These are phyloP conservation scores for Eutrema heterophyllum DNA, from an alignment of 345 rosid species.

Conservation along the genomic window DNA sequence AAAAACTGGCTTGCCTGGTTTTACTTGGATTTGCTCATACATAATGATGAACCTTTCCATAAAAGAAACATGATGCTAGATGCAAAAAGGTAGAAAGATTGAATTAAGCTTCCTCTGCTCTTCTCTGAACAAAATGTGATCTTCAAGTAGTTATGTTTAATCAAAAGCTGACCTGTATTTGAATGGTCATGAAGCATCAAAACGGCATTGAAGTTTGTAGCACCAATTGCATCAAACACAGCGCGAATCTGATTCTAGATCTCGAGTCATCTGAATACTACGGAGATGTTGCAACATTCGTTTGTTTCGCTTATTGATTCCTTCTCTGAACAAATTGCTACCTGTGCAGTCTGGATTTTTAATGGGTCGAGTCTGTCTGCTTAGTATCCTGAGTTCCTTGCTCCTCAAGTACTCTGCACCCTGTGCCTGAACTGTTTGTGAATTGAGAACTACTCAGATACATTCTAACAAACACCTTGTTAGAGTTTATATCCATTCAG, in stretches of 20 bases:
- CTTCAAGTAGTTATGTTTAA: neutral
- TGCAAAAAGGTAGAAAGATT: neutral
- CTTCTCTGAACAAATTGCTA: constrained; percentile 54
- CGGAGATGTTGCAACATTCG: constrained; percentile 36
- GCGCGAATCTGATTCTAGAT: neutral
- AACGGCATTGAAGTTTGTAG: neutral
- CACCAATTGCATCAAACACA: constrained; percentile 2
- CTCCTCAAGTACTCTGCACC: constrained; percentile 57
- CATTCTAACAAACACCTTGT: neutral
- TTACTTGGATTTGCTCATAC: neutral
- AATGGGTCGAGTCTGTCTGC: constrained; percentile 17
- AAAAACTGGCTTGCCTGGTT: neutral
- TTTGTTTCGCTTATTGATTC: constrained; percentile 61
- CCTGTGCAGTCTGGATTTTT: constrained; percentile 32
- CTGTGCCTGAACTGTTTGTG: constrained; percentile 58
- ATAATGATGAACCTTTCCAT: neutral
- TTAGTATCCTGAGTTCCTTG: constrained; percentile 39
- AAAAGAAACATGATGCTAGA: neutral
- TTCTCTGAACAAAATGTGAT: neutral
- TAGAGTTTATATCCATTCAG: neutral
- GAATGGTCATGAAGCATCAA: neutral
- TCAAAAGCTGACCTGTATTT: neutral
- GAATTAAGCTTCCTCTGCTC: neutral
- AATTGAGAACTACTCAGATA: constrained; percentile 2
- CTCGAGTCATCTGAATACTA: constrained; percentile 7